Conservation (phyloP, 2,329 filamentous ascomycete genomes). For the Chaetothyriales sp. region DNA sequence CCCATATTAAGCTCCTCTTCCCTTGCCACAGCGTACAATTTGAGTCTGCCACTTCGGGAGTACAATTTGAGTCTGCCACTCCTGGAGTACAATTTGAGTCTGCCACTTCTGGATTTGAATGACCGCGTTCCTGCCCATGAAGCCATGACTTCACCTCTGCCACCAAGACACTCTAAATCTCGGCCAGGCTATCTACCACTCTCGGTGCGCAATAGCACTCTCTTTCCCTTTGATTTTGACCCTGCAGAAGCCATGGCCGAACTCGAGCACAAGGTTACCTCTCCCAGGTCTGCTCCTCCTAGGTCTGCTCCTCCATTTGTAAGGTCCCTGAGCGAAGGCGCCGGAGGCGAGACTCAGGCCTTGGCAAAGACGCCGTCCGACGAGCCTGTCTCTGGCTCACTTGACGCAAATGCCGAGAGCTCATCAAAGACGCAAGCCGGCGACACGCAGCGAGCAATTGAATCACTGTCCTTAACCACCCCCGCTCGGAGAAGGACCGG, state of each 20-base stretch:
- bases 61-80: too few relatives aligned
- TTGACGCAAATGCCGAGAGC: background rate
- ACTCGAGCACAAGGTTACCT: constrained; percentile 4
- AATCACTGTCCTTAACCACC: background rate
- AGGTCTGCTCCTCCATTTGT: background rate
- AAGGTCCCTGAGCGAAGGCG: background rate
- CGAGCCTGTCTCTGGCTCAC: background rate
- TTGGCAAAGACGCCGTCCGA: background rate
- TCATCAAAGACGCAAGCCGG: background rate
- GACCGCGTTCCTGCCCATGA: background rate
- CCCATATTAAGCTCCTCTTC: background rate
- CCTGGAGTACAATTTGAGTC: too few relatives aligned
- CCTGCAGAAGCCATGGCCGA: constrained; percentile 7
- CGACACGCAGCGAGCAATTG: background rate
- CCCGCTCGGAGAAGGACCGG: background rate
- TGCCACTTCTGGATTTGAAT: background rate
- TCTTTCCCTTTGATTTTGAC: constrained; percentile 13
- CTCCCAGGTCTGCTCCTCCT: background rate
- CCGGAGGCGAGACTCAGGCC: background rate
- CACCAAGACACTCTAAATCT: background rate
- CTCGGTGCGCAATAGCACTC: constrained; percentile 9
- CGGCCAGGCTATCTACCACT: constrained; percentile 2
- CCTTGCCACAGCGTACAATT: background rate
- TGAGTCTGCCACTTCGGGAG: too few relatives aligned
- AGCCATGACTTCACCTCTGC: background rate